Conservation (phyloP, 2,329 filamentous ascomycete species). For the Myriosclerotinia duriaeana region DNA sequence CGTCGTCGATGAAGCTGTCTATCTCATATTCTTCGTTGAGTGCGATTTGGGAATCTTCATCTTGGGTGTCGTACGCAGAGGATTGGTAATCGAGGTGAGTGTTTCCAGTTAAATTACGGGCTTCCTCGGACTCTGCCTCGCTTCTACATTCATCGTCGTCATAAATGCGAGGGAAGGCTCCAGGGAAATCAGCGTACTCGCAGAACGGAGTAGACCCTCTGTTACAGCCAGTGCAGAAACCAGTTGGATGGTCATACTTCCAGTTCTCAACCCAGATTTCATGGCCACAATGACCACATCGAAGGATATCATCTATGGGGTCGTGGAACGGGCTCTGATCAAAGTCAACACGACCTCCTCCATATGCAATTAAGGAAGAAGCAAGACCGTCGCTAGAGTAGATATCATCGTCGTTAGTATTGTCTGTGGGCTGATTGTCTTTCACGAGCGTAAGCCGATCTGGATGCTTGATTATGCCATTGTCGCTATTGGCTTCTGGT, state of each 20-base stretch:
- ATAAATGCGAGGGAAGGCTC: constrained; percentile 22
- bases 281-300: constrained; percentile 33
- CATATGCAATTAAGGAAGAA: not conserved
- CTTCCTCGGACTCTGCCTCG: constrained; percentile 14
- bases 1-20: constrained; percentile 36
- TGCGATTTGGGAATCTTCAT: constrained; percentile 25
- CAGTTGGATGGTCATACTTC: not conserved
- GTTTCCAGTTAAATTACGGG: constrained; percentile 23
- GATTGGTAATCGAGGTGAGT: constrained; percentile 34
- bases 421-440: not conserved
- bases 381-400: not conserved
- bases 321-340: constrained; percentile 23
- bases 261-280: constrained; percentile 30
- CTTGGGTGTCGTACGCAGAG: constrained; percentile 38
- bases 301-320: constrained; percentile 22
- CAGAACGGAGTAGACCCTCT: constrained; percentile 25
- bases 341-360: constrained; percentile 20
- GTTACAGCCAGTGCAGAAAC: constrained; percentile 31
- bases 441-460: not conserved
- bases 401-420: not conserved
- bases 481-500: not conserved
- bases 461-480: not conserved
- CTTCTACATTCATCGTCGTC: constrained; percentile 22
- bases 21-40: constrained; percentile 34
- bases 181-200: constrained; percentile 23